Evolutionary conservation across 176 grass and related monocot species (phyloP).

Genomic region (Sorghum bicolor): Sorghum_bicolor_NCBIv3 NC_012873.2:68186501-68187000

Average conservation of each 20-base stretch:
- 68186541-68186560: background rate
- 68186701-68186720: conserved; percentile 55
- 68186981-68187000: background rate
- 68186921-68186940: background rate
- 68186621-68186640: background rate
- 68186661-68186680: background rate
- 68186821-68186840: conserved; percentile 5
- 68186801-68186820: conserved; percentile 86
- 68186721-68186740: conserved; percentile 84
- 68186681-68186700: conserved; percentile 63
- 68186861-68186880: background rate
- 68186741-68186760: conserved; percentile 69
- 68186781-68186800: conserved; percentile 72
- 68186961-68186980: background rate
- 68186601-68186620: background rate
- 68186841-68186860: background rate
- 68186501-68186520: background rate
- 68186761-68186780: conserved; percentile 84
- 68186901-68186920: background rate
- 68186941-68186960: background rate
- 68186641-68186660: background rate
- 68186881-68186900: background rate
- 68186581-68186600: conserved; percentile 19
- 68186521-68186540: background rate
- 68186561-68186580: background rate